phyloP scores from a whole-genome alignment of 495 filamentous ascomycete species.

The Lophium mytilinum region DNA sequence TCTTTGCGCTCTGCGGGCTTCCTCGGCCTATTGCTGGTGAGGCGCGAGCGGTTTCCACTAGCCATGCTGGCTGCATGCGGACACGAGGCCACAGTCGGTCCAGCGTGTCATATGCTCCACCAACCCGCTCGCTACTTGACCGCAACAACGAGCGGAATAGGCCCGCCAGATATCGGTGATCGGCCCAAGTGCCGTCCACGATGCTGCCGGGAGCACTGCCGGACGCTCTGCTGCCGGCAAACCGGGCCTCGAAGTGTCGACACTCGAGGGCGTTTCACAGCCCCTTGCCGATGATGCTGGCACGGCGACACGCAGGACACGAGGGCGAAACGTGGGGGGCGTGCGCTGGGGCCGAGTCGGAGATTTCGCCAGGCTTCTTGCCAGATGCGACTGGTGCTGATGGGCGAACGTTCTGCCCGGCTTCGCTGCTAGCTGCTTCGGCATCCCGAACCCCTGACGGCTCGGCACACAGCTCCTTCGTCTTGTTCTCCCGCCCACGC shows the following conservation, averaged over 20 bases:
- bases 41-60: constrained; percentile 17
- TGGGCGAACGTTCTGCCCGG: background rate
- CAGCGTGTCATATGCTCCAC: background rate
- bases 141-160: too few relatives aligned
- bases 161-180: too few relatives aligned
- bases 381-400: background rate
- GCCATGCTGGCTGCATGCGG: constrained; percentile 12
- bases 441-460: background rate
- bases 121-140: too few relatives aligned
- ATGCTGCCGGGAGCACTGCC: too few relatives aligned
- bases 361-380: background rate
- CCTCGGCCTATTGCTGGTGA: constrained; percentile 7
- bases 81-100: constrained; percentile 6
- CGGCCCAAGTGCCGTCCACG: too few relatives aligned
- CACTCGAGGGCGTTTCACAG: too few relatives aligned
- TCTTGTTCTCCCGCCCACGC: too few relatives aligned
- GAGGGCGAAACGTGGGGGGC: background rate
- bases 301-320: too few relatives aligned
- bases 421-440: background rate
- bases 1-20: background rate
- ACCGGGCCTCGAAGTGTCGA: too few relatives aligned
- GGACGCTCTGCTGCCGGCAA: too few relatives aligned
- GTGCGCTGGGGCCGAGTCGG: background rate
- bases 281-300: too few relatives aligned
- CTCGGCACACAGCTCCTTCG: too few relatives aligned